Evolutionary conservation across 164 flowering plant genomes (phyloP), one percentile per base, ranked within the genome.

Genomic region (Akebia trifoliata): DNA sequence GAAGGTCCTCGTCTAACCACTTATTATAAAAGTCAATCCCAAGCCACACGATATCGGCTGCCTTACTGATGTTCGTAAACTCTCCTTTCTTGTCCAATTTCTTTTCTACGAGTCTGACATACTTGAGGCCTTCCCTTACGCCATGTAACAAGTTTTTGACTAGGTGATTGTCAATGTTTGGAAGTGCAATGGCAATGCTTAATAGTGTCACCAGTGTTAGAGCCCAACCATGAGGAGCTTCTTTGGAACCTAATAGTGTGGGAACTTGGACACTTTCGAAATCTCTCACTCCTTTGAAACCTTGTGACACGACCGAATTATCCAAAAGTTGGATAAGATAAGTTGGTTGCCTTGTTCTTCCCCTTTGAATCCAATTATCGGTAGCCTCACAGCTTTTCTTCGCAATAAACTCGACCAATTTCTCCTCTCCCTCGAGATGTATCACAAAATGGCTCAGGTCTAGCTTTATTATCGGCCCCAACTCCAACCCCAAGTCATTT

Each of bases 191-290:
- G 28, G 81, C 81, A 46, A 83, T 81, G 70, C 75, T 72, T n/a
- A 78, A 60, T 24, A 86, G 72, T 49, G 90, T 83, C 63, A 74
- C 86, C 26, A 83, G 46, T n/a, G 90, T 81, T 44, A 86, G 84
- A 56, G 82, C 78, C 94, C 90, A 86, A 59, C 77, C 69, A 21
- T 80, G 76, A 0, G 80, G 80, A 55, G 86, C 77, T 25, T 77
- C 81, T 62, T 53, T 75, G 7, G 44, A 20, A 59, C 45, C 70
- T n/a, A n/a, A n/a, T n/a, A 83, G 50, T 29, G 73, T 63, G 18
- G 75, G 70, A 49, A 85, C 77, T 32, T 50, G 44, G n/a, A 54
- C 50, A 51, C 71, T 74, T 50, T 85, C 86, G 61, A 85, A 81
- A 30, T 65, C 72, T 7, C 11, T 30, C 2, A 83, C 74, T 37